Percentiles rank a stretch among this genome's conserved stretches.
Conservation (phyloP, 73 alveolate species). For the Stentor roeselii region DNA sequence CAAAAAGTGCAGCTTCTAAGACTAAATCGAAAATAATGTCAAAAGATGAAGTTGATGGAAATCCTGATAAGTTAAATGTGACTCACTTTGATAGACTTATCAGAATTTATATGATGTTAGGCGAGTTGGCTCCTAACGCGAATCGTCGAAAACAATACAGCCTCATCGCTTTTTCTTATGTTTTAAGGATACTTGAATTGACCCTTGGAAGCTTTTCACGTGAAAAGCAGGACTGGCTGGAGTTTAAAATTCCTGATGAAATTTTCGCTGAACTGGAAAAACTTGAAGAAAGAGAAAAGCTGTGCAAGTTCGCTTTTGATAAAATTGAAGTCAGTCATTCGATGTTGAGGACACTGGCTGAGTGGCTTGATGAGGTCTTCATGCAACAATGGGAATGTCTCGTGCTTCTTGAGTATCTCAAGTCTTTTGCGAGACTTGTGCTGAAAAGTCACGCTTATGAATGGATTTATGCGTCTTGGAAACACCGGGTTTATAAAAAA, state of each 20-base stretch:
- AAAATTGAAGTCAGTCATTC: conserved; percentile 77
- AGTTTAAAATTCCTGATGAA: conserved; percentile 71
- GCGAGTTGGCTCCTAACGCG: conserved; percentile 80
- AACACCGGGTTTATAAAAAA: conserved; percentile 58
- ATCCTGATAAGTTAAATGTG: conserved; percentile 90
- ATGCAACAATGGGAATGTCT: conserved; percentile 65
- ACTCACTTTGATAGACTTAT: conserved; percentile 94
- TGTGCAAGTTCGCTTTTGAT: conserved; percentile 81
- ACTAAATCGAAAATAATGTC: conserved; percentile 87
- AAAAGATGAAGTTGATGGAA: conserved; percentile 93
- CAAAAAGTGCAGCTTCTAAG: conserved; percentile 67
- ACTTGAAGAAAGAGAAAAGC: conserved; percentile 73
- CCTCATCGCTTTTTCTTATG: conserved; percentile 78
- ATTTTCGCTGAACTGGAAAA: conserved; percentile 50
- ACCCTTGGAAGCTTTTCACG: conserved; percentile 70
- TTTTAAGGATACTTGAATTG: conserved; percentile 69
- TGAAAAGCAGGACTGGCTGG: conserved; percentile 80
- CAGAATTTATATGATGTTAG: conserved; percentile 94
- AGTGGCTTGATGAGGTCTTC: conserved; percentile 70
- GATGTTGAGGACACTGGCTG: conserved; percentile 59
- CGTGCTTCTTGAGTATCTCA: conserved; percentile 63
- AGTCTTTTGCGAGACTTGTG: conserved; percentile 59
- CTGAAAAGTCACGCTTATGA: conserved; percentile 61
- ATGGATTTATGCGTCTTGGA: conserved; percentile 64
- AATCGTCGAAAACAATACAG: conserved; percentile 84